Evolutionary conservation across 192 early-diverging fungal species (phyloP), one percentile per base, ranked within the genome.

Genomic region (Linnemannia elongata): DNA sequence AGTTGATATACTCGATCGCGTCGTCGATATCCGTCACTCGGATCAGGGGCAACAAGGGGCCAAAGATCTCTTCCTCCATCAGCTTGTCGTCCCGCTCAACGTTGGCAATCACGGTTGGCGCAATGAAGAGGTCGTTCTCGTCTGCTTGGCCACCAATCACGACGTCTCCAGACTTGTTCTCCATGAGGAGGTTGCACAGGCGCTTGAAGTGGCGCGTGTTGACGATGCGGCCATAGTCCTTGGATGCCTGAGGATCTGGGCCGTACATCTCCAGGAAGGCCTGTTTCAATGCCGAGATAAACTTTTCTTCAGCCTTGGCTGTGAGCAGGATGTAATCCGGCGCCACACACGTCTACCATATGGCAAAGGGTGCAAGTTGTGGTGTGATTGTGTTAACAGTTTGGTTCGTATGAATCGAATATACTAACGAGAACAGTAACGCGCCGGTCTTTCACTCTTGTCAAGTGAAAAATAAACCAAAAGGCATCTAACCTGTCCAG

Each of bases 31-130:
- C 89, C 69, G 91, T 88, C 73, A 93, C 92, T 6, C 89, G 77
- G 22, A 99, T 74, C 74, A 98, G 88, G 24, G 96, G 96, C 76
- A 99, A 88, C 52, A 97, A 80, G 4, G 98, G 98, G 17, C 96
- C 98, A 91, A 99, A 98, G 42, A 99, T 80, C 84, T 99, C 97
- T 42, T 95, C 96, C 30, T 88, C 72, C 97, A 97, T 97, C 75
- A 96, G 85, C 42, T 82, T 82, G 57, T 91, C 88, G 82, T 91
- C 90, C 15, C 90, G 82, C 10, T 82, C 69, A n/a, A 97, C 95
- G 38, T 95, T 92, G 27, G 93, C 89, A 36, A 99, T 80, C 33
- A 98, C 83, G 18, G 95, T 96, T 1, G 95, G 96, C 33, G 93
- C 93, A 75, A 99, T 91, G 86, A 91, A 99, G 39, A 89, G 87